Evolutionary conservation across 129 eudicot genomes (phyloP).

Genomic region (Oenanthe sinensis): DNA sequence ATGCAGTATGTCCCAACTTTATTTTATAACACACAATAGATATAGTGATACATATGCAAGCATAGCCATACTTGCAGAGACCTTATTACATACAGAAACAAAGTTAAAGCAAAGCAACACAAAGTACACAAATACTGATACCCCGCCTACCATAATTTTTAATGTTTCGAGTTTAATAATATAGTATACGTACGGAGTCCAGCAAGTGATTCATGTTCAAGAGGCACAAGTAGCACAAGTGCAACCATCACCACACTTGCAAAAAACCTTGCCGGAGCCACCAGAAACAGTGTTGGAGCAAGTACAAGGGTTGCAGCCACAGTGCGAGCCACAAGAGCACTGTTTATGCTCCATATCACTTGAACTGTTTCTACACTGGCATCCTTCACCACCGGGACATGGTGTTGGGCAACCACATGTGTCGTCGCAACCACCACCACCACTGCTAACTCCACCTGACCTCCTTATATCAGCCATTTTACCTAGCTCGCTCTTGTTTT

Average conservation of each 20-base stretch:
- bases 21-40: neutral
- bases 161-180: no score
- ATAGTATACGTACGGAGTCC: no score
- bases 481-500: neutral
- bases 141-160: no score
- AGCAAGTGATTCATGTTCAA: neutral
- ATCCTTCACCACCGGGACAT: neutral
- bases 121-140: no score
- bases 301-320: neutral
- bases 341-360: neutral
- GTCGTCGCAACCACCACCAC: neutral
- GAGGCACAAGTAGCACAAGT: neutral
- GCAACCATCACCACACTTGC: constrained; percentile 5
- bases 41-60: neutral
- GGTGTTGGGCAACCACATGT: neutral
- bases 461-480: neutral
- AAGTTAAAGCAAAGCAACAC: neutral
- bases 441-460: neutral
- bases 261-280: neutral
- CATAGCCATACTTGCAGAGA: neutral
- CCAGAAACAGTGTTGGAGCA: neutral
- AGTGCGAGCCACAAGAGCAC: constrained; percentile 1
- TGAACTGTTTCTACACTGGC: neutral
- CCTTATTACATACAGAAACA: neutral
- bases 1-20: neutral